Evolutionary conservation across 1,284 basidiomycete genomes (phyloP).

Genomic region (Sphaerobolus stellatus): DNA sequence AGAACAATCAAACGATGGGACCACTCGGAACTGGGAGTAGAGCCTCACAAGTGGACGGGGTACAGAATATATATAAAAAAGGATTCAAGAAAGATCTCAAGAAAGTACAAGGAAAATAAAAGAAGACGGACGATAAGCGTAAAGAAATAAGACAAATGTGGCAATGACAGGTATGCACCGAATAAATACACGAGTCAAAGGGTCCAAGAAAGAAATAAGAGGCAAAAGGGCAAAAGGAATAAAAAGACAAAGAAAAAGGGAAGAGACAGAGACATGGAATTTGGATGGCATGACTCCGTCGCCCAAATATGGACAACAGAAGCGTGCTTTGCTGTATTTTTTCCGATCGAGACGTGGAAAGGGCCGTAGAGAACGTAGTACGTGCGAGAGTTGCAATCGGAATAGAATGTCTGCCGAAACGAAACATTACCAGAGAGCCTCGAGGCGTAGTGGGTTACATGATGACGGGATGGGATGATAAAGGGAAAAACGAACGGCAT

Average conservation of each 20-base stretch:
- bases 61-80: no score
- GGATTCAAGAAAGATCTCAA: no score
- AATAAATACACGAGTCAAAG: no score
- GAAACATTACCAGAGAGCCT: background rate
- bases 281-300: background rate
- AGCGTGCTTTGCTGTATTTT: background rate
- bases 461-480: background rate
- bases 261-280: background rate
- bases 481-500: background rate
- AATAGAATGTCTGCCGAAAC: background rate
- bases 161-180: no score
- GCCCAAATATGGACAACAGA: background rate
- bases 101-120: no score
- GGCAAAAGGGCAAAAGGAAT: background rate
- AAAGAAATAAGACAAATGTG: no score
- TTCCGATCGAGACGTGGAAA: background rate
- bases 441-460: background rate
- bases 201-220: background rate
- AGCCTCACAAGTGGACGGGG: no score
- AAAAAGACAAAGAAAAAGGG: background rate
- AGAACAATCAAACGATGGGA: no score
- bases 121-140: no score
- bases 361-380: background rate
- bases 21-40: no score
- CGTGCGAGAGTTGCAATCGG: background rate